Base-by-base conservation (phyloP, 1,284 basidiomycete genomes). In the Boletus semigastroideus region DNA sequence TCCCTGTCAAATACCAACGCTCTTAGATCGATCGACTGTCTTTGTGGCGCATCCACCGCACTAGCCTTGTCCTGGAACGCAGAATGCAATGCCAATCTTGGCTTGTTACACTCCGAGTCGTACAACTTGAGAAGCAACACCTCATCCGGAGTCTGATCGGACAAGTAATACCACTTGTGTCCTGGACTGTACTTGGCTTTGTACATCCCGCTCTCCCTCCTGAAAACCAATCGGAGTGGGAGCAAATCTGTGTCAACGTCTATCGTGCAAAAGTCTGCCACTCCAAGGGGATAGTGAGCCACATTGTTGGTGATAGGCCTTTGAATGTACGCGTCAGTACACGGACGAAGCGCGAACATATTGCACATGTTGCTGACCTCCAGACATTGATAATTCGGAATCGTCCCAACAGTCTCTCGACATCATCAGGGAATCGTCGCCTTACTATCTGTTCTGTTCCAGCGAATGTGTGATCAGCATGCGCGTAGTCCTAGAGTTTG, bases 81-180 rank as follows among this genome's bases (percentile, higher is more conserved):
- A 0, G 71, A 71, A 48, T 79, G 77, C 13, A 74, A 76, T 5
- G 76, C 74, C 46, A 77, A 59, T 33, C 69, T 58, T 20, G 75
- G 75, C 48, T 63, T 62, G 52, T 66, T 62, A 37, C 52, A 59
- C 48, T 72, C 69, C 30, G 72, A 74, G 53, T 75, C 75, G 53
- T 67, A 75, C 59, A 72, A 76, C 69, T 78, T 78, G 63, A 80
- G 71, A 44, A 79, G 59, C 19, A 68, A 69, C 42, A 22, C 42
- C 5, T 33, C 42, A 20, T 33, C 19, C 19, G 42, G 42, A 14
- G 30, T 33, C 17, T 33, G 42, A 20, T 44, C 42, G 1, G 43
- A 34, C 11, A 20, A 16, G 20, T 33, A 36, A 34, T 30, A 76
- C 77, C 75, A 80, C 51, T 60, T 55, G 56, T 79, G 76, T n/a